Percentiles rank a stretch among this genome's conserved stretches.
phyloP scores from a whole-genome alignment of 495 filamentous ascomycete species.

The Aspergillus ostianus region DNA sequence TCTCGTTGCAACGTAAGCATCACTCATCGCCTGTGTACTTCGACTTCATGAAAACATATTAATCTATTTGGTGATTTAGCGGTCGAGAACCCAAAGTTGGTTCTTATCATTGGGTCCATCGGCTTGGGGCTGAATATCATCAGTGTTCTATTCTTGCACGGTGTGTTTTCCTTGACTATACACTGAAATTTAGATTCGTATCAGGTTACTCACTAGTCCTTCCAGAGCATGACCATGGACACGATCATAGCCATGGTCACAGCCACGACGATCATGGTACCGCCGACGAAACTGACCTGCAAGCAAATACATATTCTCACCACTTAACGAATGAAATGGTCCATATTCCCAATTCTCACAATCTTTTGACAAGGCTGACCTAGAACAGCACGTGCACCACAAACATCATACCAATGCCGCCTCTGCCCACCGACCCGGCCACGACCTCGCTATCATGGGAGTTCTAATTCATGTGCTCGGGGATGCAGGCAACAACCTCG shows the following conservation, averaged over 20 bases:
- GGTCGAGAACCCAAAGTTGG: constrained; percentile 47
- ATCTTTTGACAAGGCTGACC: background rate
- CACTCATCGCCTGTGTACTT: background rate
- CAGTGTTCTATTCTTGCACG: constrained; percentile 77
- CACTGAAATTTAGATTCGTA: background rate
- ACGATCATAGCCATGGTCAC: constrained; percentile 22
- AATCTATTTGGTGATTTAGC: constrained; percentile 8
- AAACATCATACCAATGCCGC: constrained; percentile 49
- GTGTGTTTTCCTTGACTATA: constrained; percentile 24
- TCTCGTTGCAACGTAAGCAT: constrained; percentile 44
- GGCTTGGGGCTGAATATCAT: constrained; percentile 79
- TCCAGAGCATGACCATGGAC: constrained; percentile 11
- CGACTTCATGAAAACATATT: constrained; percentile 16
- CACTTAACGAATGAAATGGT: background rate
- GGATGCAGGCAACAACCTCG: constrained; percentile 47
- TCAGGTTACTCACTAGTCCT: too few relatives aligned
- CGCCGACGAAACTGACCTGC: background rate
- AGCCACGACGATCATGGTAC: background rate
- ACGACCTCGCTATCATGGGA: constrained; percentile 45
- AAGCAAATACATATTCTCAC: background rate
- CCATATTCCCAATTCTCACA: background rate
- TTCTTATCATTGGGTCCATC: constrained; percentile 75
- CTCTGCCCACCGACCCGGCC: constrained; percentile 1
- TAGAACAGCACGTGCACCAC: constrained; percentile 43
- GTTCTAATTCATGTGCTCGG: constrained; percentile 48